These are phyloP conservation scores for Trichocladium antarcticum DNA, from an alignment of 495 filamentous ascomycete species.

Conservation along the genomic window DNA sequence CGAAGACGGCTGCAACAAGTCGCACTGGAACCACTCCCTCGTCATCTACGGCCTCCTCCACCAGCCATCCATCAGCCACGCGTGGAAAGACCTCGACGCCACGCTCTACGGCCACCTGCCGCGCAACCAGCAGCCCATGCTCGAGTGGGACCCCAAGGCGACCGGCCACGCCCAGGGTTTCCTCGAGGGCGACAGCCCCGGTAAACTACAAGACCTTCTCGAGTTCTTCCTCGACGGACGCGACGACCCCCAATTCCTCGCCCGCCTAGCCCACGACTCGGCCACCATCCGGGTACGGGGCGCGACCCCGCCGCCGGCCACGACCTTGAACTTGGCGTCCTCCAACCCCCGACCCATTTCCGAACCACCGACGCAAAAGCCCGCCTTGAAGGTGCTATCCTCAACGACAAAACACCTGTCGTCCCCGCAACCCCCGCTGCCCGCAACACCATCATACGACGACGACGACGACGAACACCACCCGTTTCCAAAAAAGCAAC, in stretches of 20 bases:
- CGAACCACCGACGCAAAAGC: slow-evolving; percentile 16
- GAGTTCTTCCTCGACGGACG: slow-evolving; percentile 37
- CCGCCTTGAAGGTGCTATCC: slow-evolving; percentile 1
- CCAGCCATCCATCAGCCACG: slow-evolving; percentile 37
- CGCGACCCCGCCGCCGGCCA: slow-evolving; percentile 1
- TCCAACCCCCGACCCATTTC: slow-evolving; percentile 13
- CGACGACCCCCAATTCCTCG: slow-evolving; percentile 32
- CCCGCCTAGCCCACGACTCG: slow-evolving; percentile 32
- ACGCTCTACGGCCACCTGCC: slow-evolving; percentile 31
- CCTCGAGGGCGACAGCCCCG: slow-evolving; percentile 36
- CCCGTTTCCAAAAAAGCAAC: slow-evolving; percentile 14
- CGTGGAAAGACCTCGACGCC: slow-evolving; percentile 35
- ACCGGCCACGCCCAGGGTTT: slow-evolving; percentile 41
- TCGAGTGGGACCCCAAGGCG: slow-evolving; percentile 35
- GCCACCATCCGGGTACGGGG: slow-evolving; percentile 31
- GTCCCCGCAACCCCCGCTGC: slow-evolving; percentile 9
- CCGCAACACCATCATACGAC: neutral
- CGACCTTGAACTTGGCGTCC: neutral
- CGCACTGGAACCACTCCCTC: slow-evolving; percentile 39
- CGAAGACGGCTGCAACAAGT: slow-evolving; percentile 37
- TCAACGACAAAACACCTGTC: slow-evolving; percentile 18
- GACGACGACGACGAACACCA: neutral
- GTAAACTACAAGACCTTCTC: slow-evolving; percentile 40
- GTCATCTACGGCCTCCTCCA: slow-evolving; percentile 42
- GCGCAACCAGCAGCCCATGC: slow-evolving; percentile 34